Conservation (phyloP, 78 protist species). For the Speleostelium caveatum region DNA sequence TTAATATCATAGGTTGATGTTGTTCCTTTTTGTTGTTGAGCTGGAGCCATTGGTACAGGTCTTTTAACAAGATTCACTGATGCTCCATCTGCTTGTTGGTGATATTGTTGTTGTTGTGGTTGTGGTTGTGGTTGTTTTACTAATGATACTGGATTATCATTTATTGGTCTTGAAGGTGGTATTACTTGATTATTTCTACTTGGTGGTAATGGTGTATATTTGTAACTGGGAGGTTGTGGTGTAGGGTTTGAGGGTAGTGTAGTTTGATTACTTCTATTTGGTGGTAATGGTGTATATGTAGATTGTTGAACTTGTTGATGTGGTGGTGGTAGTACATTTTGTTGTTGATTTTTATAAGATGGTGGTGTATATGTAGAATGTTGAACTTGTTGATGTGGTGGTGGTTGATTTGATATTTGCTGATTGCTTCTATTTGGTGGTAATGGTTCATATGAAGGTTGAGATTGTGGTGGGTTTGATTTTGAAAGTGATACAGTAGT, state of each 20-base stretch:
- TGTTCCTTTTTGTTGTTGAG: neutral
- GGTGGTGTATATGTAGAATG: neutral
- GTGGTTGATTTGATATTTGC: neutral
- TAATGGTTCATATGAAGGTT: neutral
- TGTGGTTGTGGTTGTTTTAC: neutral
- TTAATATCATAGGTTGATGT: neutral
- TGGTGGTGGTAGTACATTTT: neutral
- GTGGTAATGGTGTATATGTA: constrained; percentile 12
- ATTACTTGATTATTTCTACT: neutral
- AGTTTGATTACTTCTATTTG: neutral
- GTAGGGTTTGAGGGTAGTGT: neutral
- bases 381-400: neutral
- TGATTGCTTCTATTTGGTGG: constrained; percentile 6
- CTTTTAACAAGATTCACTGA: neutral
- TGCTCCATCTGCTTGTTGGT: neutral
- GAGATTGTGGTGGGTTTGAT: neutral
- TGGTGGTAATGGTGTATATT: neutral
- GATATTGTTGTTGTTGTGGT: neutral
- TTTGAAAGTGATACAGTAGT: neutral
- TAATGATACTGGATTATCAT: neutral
- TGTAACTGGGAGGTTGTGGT: neutral
- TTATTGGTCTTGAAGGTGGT: neutral
- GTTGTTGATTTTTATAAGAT: neutral
- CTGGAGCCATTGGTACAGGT: neutral
- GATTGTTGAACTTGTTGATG: constrained; percentile 1